phyloP scores from a whole-genome alignment of 768 basidiomycete genomes.

The Boletellus ananas region DNA sequence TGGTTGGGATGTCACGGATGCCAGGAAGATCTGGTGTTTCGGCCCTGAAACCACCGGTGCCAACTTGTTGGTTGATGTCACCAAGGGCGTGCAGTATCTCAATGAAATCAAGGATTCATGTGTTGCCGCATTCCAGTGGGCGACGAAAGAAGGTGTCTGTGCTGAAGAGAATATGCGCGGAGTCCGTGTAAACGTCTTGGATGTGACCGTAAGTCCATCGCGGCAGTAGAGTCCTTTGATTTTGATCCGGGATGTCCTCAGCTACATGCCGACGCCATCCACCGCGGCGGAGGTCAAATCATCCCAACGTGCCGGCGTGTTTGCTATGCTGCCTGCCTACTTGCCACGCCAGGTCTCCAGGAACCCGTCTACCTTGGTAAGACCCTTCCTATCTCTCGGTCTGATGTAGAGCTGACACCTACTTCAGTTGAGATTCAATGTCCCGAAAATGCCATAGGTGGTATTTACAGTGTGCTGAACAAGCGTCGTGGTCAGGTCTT shows the following conservation, averaged over 20 bases:
- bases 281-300: constrained; percentile 98
- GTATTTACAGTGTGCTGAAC: constrained; percentile 93
- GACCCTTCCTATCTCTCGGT: constrained; percentile 8
- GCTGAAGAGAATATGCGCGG: constrained; percentile 99
- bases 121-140: constrained; percentile 99
- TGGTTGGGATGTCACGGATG: constrained; percentile 99
- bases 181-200: constrained; percentile 91
- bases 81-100: constrained; percentile 98
- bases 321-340: constrained; percentile 91
- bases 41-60: constrained; percentile 97
- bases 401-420: constrained; percentile 10
- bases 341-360: constrained; percentile 88
- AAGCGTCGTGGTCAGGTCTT: constrained; percentile 98
- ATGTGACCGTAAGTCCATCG: constrained; percentile 74
- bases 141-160: constrained; percentile 95
- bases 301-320: constrained; percentile 97
- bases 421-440: constrained; percentile 90
- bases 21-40: constrained; percentile 99
- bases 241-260: constrained; percentile 27
- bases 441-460: constrained; percentile 95
- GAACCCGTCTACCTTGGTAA: constrained; percentile 93
- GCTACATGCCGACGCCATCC: constrained; percentile 98
- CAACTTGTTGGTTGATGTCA: constrained; percentile 95
- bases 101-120: constrained; percentile 99
- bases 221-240: neutral